phyloP scores from a whole-genome alignment of 2,329 filamentous ascomycete species.

The Aspergillus felis region DNA sequence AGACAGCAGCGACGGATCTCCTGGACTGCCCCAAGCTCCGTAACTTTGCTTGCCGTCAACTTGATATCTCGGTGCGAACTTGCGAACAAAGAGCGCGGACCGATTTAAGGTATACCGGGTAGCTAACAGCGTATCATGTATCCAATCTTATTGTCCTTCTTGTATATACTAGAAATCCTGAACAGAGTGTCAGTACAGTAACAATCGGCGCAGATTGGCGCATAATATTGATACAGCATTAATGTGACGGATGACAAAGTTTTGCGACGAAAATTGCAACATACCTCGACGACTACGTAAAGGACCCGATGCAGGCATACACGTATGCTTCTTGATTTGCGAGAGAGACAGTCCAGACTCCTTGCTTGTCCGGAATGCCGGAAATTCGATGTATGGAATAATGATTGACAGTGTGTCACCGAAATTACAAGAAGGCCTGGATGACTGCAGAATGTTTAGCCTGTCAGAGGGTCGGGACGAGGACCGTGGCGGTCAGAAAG shows the following conservation, averaged over 20 bases:
- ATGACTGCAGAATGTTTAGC: neutral
- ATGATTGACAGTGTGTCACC: neutral
- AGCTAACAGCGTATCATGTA: neutral
- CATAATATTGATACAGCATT: neutral
- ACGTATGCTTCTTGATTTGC: neutral
- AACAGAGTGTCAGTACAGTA: neutral
- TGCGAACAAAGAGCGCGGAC: neutral
- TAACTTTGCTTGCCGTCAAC: neutral
- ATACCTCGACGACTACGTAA: neutral
- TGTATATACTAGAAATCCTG: neutral
- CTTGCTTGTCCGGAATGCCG: neutral
- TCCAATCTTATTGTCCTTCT: neutral
- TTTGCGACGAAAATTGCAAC: neutral
- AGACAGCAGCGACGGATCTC: slow-evolving; percentile 7
- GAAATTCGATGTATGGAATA: neutral
- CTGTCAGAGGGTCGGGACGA: slow-evolving; percentile 13
- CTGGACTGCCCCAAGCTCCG: neutral
- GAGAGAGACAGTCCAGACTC: neutral
- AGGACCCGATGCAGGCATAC: neutral
- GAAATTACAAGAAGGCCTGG: neutral
- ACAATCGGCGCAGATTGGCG: neutral
- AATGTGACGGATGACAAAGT: neutral
- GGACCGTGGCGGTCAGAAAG: slow-evolving; percentile 15
- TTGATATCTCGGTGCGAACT: neutral
- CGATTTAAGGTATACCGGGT: neutral